Evolutionary conservation across 2,329 filamentous ascomycete species (phyloP).

Genomic region (Colletotrichum godetiae): DNA sequence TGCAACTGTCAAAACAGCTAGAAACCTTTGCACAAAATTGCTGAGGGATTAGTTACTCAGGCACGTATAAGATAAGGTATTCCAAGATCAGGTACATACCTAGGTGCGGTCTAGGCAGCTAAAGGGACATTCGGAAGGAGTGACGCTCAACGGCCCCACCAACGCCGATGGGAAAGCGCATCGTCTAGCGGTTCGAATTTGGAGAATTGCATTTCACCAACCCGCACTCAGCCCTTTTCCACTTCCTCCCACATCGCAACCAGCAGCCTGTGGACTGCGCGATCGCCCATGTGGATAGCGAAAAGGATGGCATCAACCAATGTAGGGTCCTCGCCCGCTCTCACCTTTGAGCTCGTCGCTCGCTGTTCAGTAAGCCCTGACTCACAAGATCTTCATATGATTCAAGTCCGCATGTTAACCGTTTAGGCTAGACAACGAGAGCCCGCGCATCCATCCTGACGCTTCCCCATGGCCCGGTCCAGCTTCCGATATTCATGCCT

Average conservation of each 20-base stretch:
- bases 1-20: background rate
- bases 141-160: background rate
- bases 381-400: background rate
- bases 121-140: background rate
- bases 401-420: constrained; percentile 10
- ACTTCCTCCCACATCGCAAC: background rate
- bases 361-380: constrained; percentile 77
- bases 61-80: background rate
- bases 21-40: background rate
- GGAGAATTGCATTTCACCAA: background rate
- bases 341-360: constrained; percentile 82
- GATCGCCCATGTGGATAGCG: constrained; percentile 34
- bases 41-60: background rate
- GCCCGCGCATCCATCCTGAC: constrained; percentile 89
- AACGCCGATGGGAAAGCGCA: constrained; percentile 10
- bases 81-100: background rate
- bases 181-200: constrained; percentile 27
- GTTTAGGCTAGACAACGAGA: constrained; percentile 79
- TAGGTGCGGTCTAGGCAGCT: background rate
- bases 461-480: constrained; percentile 91
- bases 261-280: constrained; percentile 15
- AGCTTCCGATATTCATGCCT: constrained; percentile 97
- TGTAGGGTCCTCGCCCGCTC: constrained; percentile 70
- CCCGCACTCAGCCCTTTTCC: background rate
- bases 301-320: constrained; percentile 60